A percentile compares a stretch with the other conserved stretches of the same genome.
Evolutionary conservation across 140 eudicot species (phyloP).

Genomic region (Bidens hawaiensis): DNA sequence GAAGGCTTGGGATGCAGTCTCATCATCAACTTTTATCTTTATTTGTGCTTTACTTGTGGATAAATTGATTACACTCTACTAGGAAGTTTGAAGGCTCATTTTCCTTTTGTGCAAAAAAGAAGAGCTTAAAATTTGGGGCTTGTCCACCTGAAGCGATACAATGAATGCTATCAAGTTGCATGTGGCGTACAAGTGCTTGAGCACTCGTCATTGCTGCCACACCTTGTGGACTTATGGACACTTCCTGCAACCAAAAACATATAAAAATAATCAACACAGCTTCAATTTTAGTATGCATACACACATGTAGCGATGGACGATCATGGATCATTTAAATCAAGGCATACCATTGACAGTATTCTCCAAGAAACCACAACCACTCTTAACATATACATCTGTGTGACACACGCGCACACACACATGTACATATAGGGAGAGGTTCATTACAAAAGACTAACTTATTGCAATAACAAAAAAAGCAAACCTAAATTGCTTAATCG

Average conservation of each 20-base stretch:
- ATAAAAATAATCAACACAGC: neutral
- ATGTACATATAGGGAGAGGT: too few relatives aligned
- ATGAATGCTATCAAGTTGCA: slow-evolving; percentile 72
- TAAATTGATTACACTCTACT: slow-evolving; percentile 84
- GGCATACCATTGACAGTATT: neutral
- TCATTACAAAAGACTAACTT: too few relatives aligned
- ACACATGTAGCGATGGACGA: neutral
- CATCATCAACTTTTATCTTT: slow-evolving; percentile 90
- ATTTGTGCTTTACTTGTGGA: slow-evolving; percentile 72
- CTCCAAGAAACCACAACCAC: too few relatives aligned
- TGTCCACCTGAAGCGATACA: slow-evolving; percentile 98
- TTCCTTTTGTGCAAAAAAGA: slow-evolving; percentile 85
- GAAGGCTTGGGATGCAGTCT: slow-evolving; percentile 61
- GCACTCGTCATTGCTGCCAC: slow-evolving; percentile 67
- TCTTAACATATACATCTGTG: too few relatives aligned
- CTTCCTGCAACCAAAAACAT: slow-evolving; percentile 48
- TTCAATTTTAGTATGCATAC: neutral
- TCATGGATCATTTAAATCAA: neutral
- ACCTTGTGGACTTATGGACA: slow-evolving; percentile 63
- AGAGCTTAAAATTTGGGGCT: slow-evolving; percentile 84
- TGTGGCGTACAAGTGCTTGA: slow-evolving; percentile 71
- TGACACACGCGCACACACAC: too few relatives aligned
- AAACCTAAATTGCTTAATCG: too few relatives aligned
- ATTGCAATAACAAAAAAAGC: too few relatives aligned
- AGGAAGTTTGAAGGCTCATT: slow-evolving; percentile 64